A percentile compares a stretch with the other conserved stretches of the same genome.
These are phyloP conservation scores for Torulaspora globosa DNA, from an alignment of 1,139 yeast species.

Conservation along the genomic window DNA sequence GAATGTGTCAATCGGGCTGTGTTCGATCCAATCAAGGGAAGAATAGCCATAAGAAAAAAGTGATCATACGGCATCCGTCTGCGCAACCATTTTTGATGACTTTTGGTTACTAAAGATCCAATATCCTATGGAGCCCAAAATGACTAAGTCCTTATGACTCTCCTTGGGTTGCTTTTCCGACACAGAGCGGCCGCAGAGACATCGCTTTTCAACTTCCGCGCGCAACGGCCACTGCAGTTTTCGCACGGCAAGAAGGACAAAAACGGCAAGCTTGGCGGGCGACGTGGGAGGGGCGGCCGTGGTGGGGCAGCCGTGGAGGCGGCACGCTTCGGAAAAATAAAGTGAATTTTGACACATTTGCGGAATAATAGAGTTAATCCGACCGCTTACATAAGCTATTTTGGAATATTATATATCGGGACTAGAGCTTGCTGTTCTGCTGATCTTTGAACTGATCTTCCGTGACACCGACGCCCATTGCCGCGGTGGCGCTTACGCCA, in stretches of 20 bases:
- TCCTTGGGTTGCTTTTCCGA: background rate
- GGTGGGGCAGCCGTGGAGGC: background rate
- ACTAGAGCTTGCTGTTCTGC: constrained; percentile 2
- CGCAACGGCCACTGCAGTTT: background rate
- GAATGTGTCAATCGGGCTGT: background rate
- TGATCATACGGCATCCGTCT: background rate
- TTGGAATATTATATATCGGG: background rate
- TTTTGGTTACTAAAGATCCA: background rate
- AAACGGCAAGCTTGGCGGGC: background rate
- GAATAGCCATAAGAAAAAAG: background rate
- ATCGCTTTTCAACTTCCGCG: background rate
- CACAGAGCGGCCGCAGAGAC: background rate
- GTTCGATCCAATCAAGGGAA: background rate
- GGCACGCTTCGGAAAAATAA: background rate
- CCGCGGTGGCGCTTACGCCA: constrained; percentile 93
- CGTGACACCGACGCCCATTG: constrained; percentile 98
- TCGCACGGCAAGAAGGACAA: background rate
- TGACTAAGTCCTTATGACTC: constrained; percentile 1
- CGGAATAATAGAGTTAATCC: background rate
- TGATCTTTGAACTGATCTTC: constrained; percentile 72
- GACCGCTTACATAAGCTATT: background rate
- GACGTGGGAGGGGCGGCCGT: background rate
- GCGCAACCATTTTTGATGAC: background rate
- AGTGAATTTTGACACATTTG: background rate
- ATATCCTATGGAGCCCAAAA: no score